Evolutionary conservation across 2,329 filamentous ascomycete genomes (phyloP), one percentile per base, ranked within the genome.

Genomic region (Fusarium anguioides): DNA sequence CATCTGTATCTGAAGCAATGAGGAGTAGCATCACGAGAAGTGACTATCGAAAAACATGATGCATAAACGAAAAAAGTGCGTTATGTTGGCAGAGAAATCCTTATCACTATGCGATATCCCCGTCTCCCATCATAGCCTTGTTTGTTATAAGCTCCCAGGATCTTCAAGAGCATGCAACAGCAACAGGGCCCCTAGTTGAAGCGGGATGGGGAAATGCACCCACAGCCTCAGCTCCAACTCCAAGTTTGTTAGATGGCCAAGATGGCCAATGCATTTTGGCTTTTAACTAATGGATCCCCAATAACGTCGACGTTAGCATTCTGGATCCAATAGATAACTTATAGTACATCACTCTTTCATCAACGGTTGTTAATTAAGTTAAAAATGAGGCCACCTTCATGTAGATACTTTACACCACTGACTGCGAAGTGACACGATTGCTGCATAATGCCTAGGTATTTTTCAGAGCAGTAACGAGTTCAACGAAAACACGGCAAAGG

Each of bases 161-260:
- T 68, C 65, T 36, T 65, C 64, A 46, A 27, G 60, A 53, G 47
- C 49, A 57, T 60, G 46, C 63, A 67, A 39, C 55, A 41, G 37
- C 31, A 60, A 63, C 58, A 47, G 44, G 60, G 33, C 29, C 64
- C 60, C 64, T 54, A 37, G 37, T 36, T 44, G 21, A 57, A 45
- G 36, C 35, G 47, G 47, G 33, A 42, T 60, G 60, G 54, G 60
- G 53, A 61, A 44, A 47, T 47, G 42, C 40, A 42, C 21, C 26
- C 45, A 31, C 45, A 66, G 60, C 54, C 46, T 64, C 57, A 67
- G 45, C 39, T 51, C 64, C 39, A 65, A 18, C 49, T 51, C 46
- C 27, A 36, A 50, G 33, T 57, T 41, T 44, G 37, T 26, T 29
- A 29, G 37, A 45, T 65, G 35, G 47, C 48, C 45, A 29, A 29